These are phyloP conservation scores for Xylaria sp. DNA, from an alignment of 2,329 filamentous ascomycete species.

Conservation along the genomic window DNA sequence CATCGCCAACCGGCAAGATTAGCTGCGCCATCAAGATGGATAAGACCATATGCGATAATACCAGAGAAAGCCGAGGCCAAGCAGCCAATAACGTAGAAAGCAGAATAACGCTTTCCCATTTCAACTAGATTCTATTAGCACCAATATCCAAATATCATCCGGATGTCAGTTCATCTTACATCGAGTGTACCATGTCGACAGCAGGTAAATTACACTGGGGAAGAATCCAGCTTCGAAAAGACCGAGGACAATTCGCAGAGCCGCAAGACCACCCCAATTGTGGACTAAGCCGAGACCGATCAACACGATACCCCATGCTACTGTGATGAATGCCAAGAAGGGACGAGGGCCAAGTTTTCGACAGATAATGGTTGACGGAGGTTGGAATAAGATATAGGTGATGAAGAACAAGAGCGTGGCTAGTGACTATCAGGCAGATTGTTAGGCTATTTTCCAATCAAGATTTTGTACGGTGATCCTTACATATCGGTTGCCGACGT, in stretches of 20 bases:
- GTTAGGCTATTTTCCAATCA: conserved; percentile 8
- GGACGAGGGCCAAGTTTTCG: conserved; percentile 68
- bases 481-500: conserved; percentile 47
- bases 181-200: conserved; percentile 73
- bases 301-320: conserved; percentile 66
- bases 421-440: conserved; percentile 50
- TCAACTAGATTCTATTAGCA: conserved; percentile 54
- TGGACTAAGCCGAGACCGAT: conserved; percentile 69
- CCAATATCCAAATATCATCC: neutral
- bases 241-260: conserved; percentile 64
- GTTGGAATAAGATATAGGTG: conserved; percentile 74
- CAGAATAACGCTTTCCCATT: conserved; percentile 70
- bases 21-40: conserved; percentile 65
- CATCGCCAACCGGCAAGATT: conserved; percentile 67
- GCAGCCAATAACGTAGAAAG: conserved; percentile 72
- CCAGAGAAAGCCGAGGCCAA: conserved; percentile 70
- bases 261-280: conserved; percentile 58
- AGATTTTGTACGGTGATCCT: neutral
- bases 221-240: conserved; percentile 73
- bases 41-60: conserved; percentile 73
- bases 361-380: conserved; percentile 71
- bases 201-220: conserved; percentile 71
- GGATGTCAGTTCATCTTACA: conserved; percentile 45
- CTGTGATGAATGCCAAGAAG: conserved; percentile 59
- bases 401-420: conserved; percentile 77